These are phyloP conservation scores for Saccharomyces hybrid DNA, from an alignment of 1,139 yeast genomes.

Conservation along the genomic window DNA sequence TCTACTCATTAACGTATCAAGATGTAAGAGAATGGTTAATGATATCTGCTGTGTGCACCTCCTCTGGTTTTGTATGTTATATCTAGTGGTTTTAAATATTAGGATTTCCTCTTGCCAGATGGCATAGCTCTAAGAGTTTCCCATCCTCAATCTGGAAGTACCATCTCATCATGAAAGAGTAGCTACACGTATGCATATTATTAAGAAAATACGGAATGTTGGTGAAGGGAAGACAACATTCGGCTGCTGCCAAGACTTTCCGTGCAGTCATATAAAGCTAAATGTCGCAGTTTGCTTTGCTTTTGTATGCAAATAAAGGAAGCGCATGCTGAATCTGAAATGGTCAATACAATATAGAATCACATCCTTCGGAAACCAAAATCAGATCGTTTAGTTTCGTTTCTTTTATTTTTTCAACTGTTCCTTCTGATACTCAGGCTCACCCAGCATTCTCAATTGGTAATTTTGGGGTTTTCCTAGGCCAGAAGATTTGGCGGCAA, in stretches of 20 bases:
- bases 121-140: neutral
- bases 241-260: neutral
- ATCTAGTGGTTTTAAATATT: neutral
- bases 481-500: too few relatives aligned
- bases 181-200: neutral
- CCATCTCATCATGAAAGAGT: neutral
- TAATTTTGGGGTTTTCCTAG: too few relatives aligned
- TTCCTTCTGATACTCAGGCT: too few relatives aligned
- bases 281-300: too few relatives aligned
- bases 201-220: neutral
- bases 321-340: neutral
- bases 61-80: neutral
- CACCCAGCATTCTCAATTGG: too few relatives aligned
- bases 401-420: too few relatives aligned
- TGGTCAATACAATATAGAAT: too few relatives aligned
- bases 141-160: neutral
- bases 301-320: neutral
- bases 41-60: neutral
- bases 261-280: neutral
- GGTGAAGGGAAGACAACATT: neutral
- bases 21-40: neutral
- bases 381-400: too few relatives aligned
- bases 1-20: neutral
- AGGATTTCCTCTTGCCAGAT: neutral
- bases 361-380: too few relatives aligned